Conservation (phyloP, 345 rosid genomes). For the Melaleuca quinquenervia region DNA sequence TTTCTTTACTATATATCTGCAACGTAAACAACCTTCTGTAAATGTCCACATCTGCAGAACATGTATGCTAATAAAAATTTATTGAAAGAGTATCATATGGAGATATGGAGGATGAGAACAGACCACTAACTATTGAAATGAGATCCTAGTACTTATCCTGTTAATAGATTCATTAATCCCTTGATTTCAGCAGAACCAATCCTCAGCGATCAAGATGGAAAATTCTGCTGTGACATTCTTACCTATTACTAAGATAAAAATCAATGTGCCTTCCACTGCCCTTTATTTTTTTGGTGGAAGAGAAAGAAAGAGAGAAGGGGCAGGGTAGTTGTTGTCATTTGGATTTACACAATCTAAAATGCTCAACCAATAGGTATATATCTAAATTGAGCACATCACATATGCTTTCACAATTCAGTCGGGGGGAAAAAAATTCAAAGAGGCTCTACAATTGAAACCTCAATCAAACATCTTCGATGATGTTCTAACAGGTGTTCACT, state of each 20-base stretch:
- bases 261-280: not conserved
- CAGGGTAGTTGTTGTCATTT: too few species aligned
- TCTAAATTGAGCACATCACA: not conserved
- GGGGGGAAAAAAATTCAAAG: not conserved
- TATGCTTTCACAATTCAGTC: not conserved
- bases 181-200: not conserved
- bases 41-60: not conserved
- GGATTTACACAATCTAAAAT: not conserved
- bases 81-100: not conserved
- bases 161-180: not conserved
- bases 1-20: slow-evolving; percentile 79
- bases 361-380: not conserved
- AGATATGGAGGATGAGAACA: not conserved
- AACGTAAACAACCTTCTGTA: slow-evolving; percentile 8
- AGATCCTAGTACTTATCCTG: not conserved
- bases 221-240: not conserved
- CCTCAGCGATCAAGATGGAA: not conserved
- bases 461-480: not conserved
- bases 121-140: not conserved
- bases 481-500: not conserved
- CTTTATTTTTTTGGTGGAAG: not conserved
- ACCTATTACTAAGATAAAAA: not conserved
- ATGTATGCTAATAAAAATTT: not conserved
- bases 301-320: not conserved
- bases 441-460: not conserved